Conservation (phyloP, 352 stramenopile species). For the Phytophthora boehmeriae region DNA sequence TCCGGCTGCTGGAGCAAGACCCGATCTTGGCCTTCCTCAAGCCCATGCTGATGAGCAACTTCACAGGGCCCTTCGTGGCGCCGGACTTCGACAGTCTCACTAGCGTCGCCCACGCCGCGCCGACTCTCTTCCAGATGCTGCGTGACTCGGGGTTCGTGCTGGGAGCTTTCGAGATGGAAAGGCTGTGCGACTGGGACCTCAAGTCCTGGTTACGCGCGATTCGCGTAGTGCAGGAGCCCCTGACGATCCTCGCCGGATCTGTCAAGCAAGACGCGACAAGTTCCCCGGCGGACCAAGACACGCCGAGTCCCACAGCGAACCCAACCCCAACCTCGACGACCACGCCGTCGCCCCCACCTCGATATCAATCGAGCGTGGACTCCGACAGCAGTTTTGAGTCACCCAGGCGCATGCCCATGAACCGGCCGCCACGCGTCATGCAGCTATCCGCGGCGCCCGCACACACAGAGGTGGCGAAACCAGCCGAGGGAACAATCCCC, state of each 20-base stretch:
- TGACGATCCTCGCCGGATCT: background rate
- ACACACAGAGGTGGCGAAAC: no score
- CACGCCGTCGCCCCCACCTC: background rate
- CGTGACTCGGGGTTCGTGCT: background rate
- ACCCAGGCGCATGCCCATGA: background rate
- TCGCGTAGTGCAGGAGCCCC: background rate
- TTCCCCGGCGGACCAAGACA: no score
- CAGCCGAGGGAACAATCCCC: background rate
- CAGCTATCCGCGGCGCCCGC: background rate
- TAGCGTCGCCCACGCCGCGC: no score
- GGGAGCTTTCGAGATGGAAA: constrained; percentile 10
- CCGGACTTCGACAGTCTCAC: no score
- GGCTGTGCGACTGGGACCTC: constrained; percentile 11
- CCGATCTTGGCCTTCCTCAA: no score
- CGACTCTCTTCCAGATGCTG: background rate
- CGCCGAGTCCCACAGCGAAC: no score
- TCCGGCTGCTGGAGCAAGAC: no score
- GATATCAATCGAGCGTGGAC: background rate
- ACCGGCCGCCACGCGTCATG: background rate
- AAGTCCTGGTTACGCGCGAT: constrained; percentile 1
- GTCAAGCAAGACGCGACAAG: background rate
- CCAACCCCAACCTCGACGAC: background rate
- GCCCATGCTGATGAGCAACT: no score
- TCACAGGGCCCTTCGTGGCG: no score
- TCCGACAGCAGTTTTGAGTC: constrained; percentile 12